phyloP scores from a whole-genome alignment of 129 eudicot genomes.

The carrot (Daucus carota) region DH1_v3.0 NC_030385.2:44082501-44083000 shows the following conservation, averaged over 20 bases:
- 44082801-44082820: slow-evolving; percentile 43
- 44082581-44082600: slow-evolving; percentile 38
- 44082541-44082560: slow-evolving; percentile 1
- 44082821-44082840: slow-evolving; percentile 80
- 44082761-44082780: slow-evolving; percentile 45
- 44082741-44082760: slow-evolving; percentile 34
- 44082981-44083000: slow-evolving; percentile 77
- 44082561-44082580: slow-evolving; percentile 21
- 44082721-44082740: slow-evolving; percentile 34
- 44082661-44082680: slow-evolving; percentile 20
- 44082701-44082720: slow-evolving; percentile 39
- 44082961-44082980: slow-evolving; percentile 60
- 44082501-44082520: slow-evolving; percentile 13
- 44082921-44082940: slow-evolving; percentile 19
- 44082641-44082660: slow-evolving; percentile 12
- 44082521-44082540: slow-evolving; percentile 14
- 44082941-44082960: slow-evolving; percentile 59
- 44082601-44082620: slow-evolving; percentile 25
- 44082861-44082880: slow-evolving; percentile 37
- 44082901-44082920: background rate
- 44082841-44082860: slow-evolving; percentile 30
- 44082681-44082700: slow-evolving; percentile 25
- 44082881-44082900: slow-evolving; percentile 21
- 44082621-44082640: background rate
- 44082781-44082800: slow-evolving; percentile 46